Evolutionary conservation across 108 stramenopile genomes (phyloP).

Genomic region (Cyclotella baltica): DNA sequence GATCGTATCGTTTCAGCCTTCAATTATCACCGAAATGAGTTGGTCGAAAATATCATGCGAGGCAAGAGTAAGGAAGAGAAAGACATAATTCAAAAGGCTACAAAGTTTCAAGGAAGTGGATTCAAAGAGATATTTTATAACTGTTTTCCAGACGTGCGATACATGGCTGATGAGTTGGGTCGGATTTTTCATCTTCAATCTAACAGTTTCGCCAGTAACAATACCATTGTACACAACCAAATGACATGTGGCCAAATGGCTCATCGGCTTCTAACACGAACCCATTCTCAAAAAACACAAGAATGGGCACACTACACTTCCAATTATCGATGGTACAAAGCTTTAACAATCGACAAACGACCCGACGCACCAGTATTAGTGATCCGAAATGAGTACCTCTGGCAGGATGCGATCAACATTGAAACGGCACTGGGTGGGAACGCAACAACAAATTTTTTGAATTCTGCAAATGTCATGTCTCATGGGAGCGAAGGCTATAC

Average conservation of each 20-base stretch:
- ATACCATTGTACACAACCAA: background rate
- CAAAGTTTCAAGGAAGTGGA: background rate
- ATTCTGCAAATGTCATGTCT: background rate
- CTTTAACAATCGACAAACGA: conserved; percentile 3
- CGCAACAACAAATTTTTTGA: background rate
- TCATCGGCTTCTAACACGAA: background rate
- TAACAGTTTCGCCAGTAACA: background rate
- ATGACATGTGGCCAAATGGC: conserved; percentile 5
- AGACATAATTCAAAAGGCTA: background rate
- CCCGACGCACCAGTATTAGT: conserved; percentile 12
- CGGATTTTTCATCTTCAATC: background rate
- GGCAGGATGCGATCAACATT: conserved; percentile 17
- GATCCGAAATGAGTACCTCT: background rate
- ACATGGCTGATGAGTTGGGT: conserved; percentile 3
- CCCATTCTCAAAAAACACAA: background rate
- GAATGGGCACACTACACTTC: conserved; percentile 5
- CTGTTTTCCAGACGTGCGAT: conserved; percentile 6
- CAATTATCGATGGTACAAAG: conserved; percentile 5
- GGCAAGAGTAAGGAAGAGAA: background rate
- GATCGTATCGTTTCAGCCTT: conserved; percentile 11
- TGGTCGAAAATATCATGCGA: conserved; percentile 1
- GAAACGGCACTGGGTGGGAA: conserved; percentile 9
- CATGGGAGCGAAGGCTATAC: conserved; percentile 14
- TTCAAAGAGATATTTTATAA: conserved; percentile 10
- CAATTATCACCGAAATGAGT: background rate